phyloP scores from a whole-genome alignment of 129 eudicot species.

The Deinandra increscens region DNA sequence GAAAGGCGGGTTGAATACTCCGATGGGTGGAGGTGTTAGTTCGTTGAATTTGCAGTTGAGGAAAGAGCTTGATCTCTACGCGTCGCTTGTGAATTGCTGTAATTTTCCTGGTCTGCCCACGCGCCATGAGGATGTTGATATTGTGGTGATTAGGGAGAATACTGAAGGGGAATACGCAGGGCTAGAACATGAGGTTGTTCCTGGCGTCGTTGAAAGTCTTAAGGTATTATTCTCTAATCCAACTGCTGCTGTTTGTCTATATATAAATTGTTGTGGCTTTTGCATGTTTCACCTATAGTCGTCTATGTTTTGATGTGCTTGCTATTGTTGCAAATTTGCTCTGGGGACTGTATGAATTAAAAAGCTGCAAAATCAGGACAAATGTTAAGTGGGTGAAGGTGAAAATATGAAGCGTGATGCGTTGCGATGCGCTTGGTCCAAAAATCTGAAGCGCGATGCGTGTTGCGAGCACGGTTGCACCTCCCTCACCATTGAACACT shows the following conservation, averaged over 20 bases:
- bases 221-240: slow-evolving; percentile 57
- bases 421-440: too few relatives aligned
- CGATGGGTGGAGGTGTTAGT: slow-evolving; percentile 92
- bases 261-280: too few relatives aligned
- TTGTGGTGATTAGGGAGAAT: slow-evolving; percentile 91
- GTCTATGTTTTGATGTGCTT: neutral
- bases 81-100: slow-evolving; percentile 79
- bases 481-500: too few relatives aligned
- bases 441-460: too few relatives aligned
- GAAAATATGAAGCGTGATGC: too few relatives aligned
- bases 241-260: too few relatives aligned
- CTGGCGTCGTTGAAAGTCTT: slow-evolving; percentile 88
- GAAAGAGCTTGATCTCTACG: slow-evolving; percentile 86
- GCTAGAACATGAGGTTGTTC: slow-evolving; percentile 90
- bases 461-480: too few relatives aligned
- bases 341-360: neutral
- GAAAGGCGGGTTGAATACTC: slow-evolving; percentile 85
- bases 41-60: slow-evolving; percentile 74
- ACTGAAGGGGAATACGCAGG: slow-evolving; percentile 96
- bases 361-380: neutral
- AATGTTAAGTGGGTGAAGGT: neutral
- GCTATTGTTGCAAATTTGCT: neutral
- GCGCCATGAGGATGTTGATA: slow-evolving; percentile 82
- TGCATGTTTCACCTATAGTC: neutral
- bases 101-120: slow-evolving; percentile 78